Evolutionary conservation across 345 rosid genomes (phyloP).

Genomic region (Eutrema heterophyllum): DNA sequence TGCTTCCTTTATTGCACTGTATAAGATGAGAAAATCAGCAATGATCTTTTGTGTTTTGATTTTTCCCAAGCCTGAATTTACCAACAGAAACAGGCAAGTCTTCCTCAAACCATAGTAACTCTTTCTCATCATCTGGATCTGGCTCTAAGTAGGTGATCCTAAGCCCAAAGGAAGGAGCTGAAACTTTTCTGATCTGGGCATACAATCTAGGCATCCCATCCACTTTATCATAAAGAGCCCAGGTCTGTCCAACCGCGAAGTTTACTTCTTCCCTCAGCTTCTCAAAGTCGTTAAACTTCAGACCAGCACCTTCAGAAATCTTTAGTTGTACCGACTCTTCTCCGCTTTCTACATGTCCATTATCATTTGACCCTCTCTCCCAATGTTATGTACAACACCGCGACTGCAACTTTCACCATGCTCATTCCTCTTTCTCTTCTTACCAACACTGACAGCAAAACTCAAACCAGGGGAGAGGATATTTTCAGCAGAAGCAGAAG

Average conservation of each 20-base stretch:
- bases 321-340: neutral
- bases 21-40: neutral
- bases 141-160: constrained; percentile 58
- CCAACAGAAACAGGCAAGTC: constrained; percentile 30
- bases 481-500: too few species aligned
- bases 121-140: constrained; percentile 42
- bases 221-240: constrained; percentile 53
- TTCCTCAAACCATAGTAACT: constrained; percentile 33
- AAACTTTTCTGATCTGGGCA: constrained; percentile 48
- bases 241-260: constrained; percentile 52
- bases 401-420: neutral
- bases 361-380: neutral
- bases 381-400: constrained; percentile 29
- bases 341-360: neutral
- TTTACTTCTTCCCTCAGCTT: constrained; percentile 34
- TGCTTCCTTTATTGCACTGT: neutral
- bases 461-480: neutral
- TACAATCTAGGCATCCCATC: constrained; percentile 68
- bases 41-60: neutral
- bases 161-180: constrained; percentile 38
- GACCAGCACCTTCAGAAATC: neutral
- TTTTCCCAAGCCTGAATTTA: neutral
- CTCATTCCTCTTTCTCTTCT: constrained; percentile 16
- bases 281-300: constrained; percentile 39
- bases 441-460: neutral